Conservation (phyloP, 2,329 filamentous ascomycete species). For the Ophiostoma montium region DNA sequence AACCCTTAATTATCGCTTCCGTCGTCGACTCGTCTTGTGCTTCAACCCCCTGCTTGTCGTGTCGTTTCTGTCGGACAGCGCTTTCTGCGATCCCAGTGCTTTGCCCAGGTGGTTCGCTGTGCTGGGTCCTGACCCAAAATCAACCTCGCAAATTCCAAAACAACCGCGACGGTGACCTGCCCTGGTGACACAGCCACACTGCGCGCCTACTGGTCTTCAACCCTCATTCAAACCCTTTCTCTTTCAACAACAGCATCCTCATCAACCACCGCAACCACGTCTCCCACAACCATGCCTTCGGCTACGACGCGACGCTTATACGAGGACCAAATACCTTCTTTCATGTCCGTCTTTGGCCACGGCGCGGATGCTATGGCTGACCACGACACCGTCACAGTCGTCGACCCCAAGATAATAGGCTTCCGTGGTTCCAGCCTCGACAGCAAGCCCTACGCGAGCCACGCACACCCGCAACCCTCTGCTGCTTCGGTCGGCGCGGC, state of each 20-base stretch:
- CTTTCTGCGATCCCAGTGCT: not conserved
- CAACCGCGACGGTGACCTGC: constrained; percentile 1
- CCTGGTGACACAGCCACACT: not conserved
- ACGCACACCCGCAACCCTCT: constrained; percentile 17
- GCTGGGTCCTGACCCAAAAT: constrained; percentile 1
- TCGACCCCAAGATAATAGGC: constrained; percentile 38
- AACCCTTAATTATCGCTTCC: not conserved
- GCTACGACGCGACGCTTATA: constrained; percentile 46
- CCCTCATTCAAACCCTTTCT: not conserved
- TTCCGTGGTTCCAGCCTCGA: constrained; percentile 25
- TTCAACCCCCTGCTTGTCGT: not conserved
- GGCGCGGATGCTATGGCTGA: constrained; percentile 42
- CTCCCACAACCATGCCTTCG: constrained; percentile 40
- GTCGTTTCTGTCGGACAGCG: not conserved
- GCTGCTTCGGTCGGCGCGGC: constrained; percentile 11
- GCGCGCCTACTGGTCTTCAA: not conserved
- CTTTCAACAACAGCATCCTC: not conserved
- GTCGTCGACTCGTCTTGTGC: not conserved
- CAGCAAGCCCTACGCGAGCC: constrained; percentile 21
- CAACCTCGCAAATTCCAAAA: constrained; percentile 2
- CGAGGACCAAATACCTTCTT: constrained; percentile 59
- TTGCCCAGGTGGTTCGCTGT: constrained; percentile 6
- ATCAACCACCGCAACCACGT: not conserved
- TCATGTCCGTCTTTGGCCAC: constrained; percentile 62
- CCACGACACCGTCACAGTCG: constrained; percentile 37